These are phyloP conservation scores for Rhizopus stolonifer DNA, from an alignment of 371 early-diverging fungal genomes.

Conservation along the genomic window DNA sequence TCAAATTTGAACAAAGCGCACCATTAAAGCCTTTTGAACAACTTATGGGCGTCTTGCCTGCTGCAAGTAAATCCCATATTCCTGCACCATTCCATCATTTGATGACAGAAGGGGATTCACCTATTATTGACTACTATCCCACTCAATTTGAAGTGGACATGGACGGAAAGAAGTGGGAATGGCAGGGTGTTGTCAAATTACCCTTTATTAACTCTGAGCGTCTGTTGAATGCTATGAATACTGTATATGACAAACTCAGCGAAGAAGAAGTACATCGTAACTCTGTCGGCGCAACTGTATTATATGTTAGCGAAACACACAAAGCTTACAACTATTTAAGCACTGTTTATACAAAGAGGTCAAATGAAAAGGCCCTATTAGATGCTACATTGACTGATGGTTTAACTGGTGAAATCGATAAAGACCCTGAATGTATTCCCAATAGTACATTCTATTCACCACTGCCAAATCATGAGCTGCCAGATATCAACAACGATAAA, in stretches of 20 bases:
- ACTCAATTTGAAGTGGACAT: conserved; percentile 89
- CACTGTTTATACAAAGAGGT: conserved; percentile 63
- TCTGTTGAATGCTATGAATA: conserved; percentile 76
- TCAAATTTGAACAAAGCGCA: conserved; percentile 76
- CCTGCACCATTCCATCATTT: conserved; percentile 78
- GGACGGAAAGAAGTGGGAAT: conserved; percentile 97
- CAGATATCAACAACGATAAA: conserved; percentile 60
- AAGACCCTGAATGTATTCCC: conserved; percentile 72
- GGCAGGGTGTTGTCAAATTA: conserved; percentile 97
- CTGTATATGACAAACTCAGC: conserved; percentile 65
- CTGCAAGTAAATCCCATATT: conserved; percentile 79
- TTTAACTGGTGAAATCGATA: conserved; percentile 63
- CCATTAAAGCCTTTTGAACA: conserved; percentile 97
- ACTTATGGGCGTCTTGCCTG: conserved; percentile 97
- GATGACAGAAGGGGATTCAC: conserved; percentile 84
- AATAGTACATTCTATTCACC: conserved; percentile 72
- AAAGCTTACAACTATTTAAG: conserved; percentile 69
- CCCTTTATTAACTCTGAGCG: conserved; percentile 90
- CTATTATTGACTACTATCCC: conserved; percentile 95
- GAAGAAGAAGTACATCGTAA: conserved; percentile 81
- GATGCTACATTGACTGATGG: conserved; percentile 60
- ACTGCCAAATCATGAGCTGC: conserved; percentile 53
- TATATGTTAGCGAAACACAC: conserved; percentile 70
- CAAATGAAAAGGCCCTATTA: conserved; percentile 45
- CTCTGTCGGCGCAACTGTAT: conserved; percentile 66